Percentiles rank a stretch among this genome's conserved stretches.
phyloP scores from a whole-genome alignment of 2,329 filamentous ascomycete species.

The Ascochyta clinopodiicola region DNA sequence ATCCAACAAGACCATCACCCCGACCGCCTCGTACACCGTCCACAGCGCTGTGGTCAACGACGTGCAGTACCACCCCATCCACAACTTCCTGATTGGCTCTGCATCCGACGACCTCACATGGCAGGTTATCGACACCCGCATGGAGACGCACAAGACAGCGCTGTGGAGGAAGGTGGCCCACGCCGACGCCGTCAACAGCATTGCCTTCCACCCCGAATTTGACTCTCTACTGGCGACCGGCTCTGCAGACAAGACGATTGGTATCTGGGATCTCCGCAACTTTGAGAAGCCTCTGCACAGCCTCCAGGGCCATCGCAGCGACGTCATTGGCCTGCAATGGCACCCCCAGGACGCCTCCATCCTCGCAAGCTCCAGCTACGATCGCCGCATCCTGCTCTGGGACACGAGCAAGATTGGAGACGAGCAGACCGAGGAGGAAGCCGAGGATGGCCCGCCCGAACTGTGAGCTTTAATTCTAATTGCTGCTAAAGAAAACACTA shows the following conservation, averaged over 20 bases:
- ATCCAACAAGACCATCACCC: constrained; percentile 72
- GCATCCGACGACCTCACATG: constrained; percentile 95
- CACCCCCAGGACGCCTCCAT: constrained; percentile 90
- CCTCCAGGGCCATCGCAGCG: constrained; percentile 84
- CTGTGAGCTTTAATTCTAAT: constrained; percentile 66
- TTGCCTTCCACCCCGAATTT: constrained; percentile 91
- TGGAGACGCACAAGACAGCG: constrained; percentile 68
- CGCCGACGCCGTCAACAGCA: constrained; percentile 90
- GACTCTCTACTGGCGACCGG: constrained; percentile 91
- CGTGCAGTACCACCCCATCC: constrained; percentile 90
- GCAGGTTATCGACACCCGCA: constrained; percentile 87
- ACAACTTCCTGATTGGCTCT: constrained; percentile 80
- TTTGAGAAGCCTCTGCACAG: constrained; percentile 89
- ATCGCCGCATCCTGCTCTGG: constrained; percentile 95
- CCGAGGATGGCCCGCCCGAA: constrained; percentile 92
- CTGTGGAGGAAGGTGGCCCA: constrained; percentile 79
- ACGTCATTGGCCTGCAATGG: constrained; percentile 92
- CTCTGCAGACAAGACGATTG: constrained; percentile 93
- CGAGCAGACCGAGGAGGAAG: constrained; percentile 93
- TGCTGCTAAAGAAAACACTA: constrained; percentile 7
- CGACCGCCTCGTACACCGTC: constrained; percentile 79
- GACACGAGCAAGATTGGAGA: constrained; percentile 90
- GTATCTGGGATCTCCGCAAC: constrained; percentile 93
- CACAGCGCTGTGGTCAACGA: constrained; percentile 95
- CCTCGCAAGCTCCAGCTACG: constrained; percentile 89